Evolutionary conservation across 345 rosid species (phyloP).

Genomic region (Eucalyptus curtisii): DNA sequence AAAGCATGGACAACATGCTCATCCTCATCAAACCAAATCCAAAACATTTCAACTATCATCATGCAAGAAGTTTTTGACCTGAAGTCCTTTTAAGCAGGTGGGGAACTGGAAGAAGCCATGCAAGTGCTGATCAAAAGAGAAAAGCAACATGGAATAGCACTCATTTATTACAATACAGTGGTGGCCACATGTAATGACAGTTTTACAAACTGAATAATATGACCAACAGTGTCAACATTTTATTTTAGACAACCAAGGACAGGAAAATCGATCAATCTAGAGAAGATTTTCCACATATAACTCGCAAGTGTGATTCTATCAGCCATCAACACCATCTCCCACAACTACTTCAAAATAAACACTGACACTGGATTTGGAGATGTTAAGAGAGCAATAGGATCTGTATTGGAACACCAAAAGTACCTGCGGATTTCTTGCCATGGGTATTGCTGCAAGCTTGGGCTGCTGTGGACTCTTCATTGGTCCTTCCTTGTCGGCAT

Average conservation of each 20-base stretch:
- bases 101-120: neutral
- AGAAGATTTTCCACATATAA: neutral
- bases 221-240: neutral
- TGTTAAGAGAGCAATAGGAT: neutral
- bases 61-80: neutral
- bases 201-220: neutral
- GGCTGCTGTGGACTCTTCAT: slow-evolving; percentile 42
- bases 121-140: neutral
- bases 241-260: neutral
- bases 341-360: neutral
- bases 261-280: neutral
- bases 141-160: neutral
- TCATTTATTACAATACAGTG: neutral
- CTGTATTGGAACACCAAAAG: neutral
- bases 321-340: neutral
- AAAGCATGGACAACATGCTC: neutral
- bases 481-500: slow-evolving; percentile 45
- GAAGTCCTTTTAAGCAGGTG: neutral
- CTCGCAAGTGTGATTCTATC: neutral
- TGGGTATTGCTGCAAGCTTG: slow-evolving; percentile 39
- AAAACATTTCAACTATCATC: neutral
- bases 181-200: neutral
- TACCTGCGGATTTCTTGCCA: slow-evolving; percentile 40
- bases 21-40: neutral
- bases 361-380: neutral